Conservation (phyloP, 345 rosid species). For the sweet orange (Citrus sinensis) region DNA sequence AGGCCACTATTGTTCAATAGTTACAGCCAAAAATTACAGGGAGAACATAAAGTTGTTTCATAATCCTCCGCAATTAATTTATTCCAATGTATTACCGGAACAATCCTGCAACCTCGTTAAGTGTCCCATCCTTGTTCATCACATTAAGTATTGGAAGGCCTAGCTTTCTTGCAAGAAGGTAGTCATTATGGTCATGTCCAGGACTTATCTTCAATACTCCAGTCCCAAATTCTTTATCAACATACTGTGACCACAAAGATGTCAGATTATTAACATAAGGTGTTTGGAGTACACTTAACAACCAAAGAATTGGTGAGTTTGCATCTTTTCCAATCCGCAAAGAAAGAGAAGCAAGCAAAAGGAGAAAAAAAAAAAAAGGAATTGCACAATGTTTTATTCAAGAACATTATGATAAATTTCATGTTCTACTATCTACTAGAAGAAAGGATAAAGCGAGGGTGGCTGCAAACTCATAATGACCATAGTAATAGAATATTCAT, state of each 20-base stretch:
- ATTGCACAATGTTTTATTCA: background rate
- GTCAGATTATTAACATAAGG: background rate
- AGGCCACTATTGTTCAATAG: slow-evolving; percentile 60
- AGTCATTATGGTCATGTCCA: slow-evolving; percentile 97
- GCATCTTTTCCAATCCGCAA: too few relatives aligned
- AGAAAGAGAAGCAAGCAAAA: background rate
- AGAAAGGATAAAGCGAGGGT: background rate
- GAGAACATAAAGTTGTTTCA: background rate
- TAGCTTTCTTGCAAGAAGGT: slow-evolving; percentile 90
- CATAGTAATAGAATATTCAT: background rate
- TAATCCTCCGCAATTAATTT: background rate
- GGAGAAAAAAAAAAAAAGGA: background rate
- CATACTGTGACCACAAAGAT: slow-evolving; percentile 57
- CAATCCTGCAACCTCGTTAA: slow-evolving; percentile 93
- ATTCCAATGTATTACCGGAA: slow-evolving; percentile 50
- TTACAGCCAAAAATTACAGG: slow-evolving; percentile 15
- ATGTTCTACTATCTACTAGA: background rate
- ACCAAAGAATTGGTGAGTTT: background rate
- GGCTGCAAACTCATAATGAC: background rate
- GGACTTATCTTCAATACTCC: slow-evolving; percentile 99
- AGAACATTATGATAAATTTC: background rate
- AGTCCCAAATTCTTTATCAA: slow-evolving; percentile 98
- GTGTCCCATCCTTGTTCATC: slow-evolving; percentile 96
- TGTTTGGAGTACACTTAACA: background rate
- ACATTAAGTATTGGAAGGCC: slow-evolving; percentile 96